Evolutionary conservation across 306 rosid genomes (phyloP).

Genomic region (Delonix regia): DNA sequence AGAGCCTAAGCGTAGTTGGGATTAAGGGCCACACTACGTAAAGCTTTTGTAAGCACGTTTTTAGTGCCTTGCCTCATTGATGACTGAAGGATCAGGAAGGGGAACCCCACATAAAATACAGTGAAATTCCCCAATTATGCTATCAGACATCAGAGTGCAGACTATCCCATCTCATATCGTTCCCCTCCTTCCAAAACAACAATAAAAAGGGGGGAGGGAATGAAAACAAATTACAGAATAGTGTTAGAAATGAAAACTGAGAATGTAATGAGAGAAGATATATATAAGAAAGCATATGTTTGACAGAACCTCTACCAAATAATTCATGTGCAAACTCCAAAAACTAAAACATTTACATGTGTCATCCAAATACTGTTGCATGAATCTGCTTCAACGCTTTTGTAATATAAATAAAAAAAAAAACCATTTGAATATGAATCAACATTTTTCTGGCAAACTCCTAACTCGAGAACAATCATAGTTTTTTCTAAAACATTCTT

Average conservation of each 20-base stretch:
- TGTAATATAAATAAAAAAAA: constrained; percentile 26
- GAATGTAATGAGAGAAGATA: constrained; percentile 12
- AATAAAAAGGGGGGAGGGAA: not conserved
- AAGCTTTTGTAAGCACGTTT: not conserved
- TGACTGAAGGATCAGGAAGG: not conserved
- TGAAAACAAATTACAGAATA: constrained; percentile 4
- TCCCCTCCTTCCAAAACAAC: not conserved
- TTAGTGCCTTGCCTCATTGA: not conserved
- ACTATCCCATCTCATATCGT: not conserved
- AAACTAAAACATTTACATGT: not conserved
- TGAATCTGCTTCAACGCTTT: constrained; percentile 1
- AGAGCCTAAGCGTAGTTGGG: not conserved
- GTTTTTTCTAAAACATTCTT: not conserved
- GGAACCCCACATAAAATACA: not conserved
- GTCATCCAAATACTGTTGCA: constrained; percentile 13
- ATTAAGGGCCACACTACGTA: not conserved
- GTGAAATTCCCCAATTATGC: not conserved
- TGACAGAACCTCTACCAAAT: constrained; percentile 8
- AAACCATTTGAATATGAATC: constrained; percentile 23
- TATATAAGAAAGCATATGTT: not conserved
- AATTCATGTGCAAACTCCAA: constrained; percentile 11
- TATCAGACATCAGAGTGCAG: not conserved
- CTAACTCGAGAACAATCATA: not conserved
- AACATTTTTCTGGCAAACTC: not conserved
- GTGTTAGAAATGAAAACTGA: constrained; percentile 11